Evolutionary conservation across 148 eudicot species (phyloP), one percentile per base, ranked within the genome.

Genomic region (Vaccinium vitisidaea): DNA sequence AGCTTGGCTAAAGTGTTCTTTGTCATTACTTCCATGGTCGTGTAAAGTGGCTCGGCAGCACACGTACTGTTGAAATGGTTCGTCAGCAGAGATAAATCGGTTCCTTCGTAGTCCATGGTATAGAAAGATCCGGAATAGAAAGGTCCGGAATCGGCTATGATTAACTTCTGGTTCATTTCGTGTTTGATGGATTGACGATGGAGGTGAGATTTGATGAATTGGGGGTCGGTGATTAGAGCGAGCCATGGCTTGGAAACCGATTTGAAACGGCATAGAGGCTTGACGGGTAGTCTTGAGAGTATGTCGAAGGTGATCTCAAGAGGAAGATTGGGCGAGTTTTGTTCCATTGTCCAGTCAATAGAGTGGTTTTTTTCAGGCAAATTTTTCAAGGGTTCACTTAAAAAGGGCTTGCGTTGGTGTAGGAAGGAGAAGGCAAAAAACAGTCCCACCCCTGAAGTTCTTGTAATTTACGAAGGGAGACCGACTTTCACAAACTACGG

Each of bases 261-360:
- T 32, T 32, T 32, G 36, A 32, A 32, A 32, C 36, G 36, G 36
- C 36, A 32, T 32, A 32, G 36, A 39, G 82, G 0, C 50, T 79
- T 79, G 69, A 79, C 43, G 18, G 82, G 82, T 6, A 55, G 82
- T 39, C 82, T 30, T 56, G 69, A 55, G 67, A 79, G 67, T n/a
- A 56, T 79, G 50, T 56, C 56, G 56, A 10, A 54, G 56, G 13
- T 15, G 15, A 54, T 54, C 12, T 54, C 56, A 2, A 13, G 3
- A 21, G 63, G 63, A 18, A 58, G 63, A 58, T 58, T 18, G 63
- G n/a, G 21, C 23, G 13, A 58, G 2, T 32, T 1, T 1, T 32
- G 36, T 32, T 32, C 36, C 36, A 32, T 32, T 32, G 1, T 32
- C 36, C 36, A 32, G 36, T 32, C 36, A 32, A 32, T 32, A 32